A percentile compares a stretch with the other conserved stretches of the same genome.
phyloP scores from a whole-genome alignment of 2,329 filamentous ascomycete genomes.

The Hypoxylon sp. region DNA sequence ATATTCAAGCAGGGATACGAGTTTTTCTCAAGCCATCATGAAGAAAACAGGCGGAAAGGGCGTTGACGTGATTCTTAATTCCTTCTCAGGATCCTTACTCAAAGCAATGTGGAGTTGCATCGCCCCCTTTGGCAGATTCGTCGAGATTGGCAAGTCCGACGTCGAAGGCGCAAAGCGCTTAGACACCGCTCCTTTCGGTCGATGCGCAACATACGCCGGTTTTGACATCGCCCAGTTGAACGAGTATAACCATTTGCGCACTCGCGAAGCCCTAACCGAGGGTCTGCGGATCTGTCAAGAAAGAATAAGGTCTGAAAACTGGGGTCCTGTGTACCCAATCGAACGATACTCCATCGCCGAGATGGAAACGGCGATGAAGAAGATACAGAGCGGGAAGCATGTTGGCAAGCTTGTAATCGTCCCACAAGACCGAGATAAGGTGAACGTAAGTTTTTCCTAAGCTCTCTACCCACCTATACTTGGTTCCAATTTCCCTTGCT shows the following conservation, averaged over 20 bases:
- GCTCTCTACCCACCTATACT: not conserved
- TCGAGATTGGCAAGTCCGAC: not conserved
- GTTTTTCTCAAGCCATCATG: slow-evolving; percentile 7
- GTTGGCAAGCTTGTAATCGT: not conserved
- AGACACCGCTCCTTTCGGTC: not conserved
- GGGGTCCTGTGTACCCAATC: too few relatives aligned
- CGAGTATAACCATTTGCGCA: too few relatives aligned
- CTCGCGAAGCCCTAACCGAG: not conserved
- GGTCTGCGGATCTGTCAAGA: not conserved
- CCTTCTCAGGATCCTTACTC: not conserved
- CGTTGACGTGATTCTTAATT: slow-evolving; percentile 9
- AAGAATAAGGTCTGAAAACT: too few relatives aligned
- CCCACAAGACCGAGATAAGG: not conserved
- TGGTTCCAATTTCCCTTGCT: too few relatives aligned
- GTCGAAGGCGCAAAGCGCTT: not conserved
- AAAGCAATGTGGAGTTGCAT: slow-evolving; percentile 5
- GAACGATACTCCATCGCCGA: too few relatives aligned
- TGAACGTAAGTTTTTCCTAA: not conserved
- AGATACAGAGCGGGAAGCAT: not conserved
- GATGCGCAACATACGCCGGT: not conserved
- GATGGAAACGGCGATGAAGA: not conserved
- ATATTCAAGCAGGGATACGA: not conserved
- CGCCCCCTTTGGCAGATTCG: slow-evolving; percentile 3
- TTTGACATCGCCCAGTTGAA: too few relatives aligned
- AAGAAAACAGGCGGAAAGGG: slow-evolving; percentile 3